phyloP scores from a whole-genome alignment of 352 stramenopile genomes.

The Phytophthora vignae region DNA sequence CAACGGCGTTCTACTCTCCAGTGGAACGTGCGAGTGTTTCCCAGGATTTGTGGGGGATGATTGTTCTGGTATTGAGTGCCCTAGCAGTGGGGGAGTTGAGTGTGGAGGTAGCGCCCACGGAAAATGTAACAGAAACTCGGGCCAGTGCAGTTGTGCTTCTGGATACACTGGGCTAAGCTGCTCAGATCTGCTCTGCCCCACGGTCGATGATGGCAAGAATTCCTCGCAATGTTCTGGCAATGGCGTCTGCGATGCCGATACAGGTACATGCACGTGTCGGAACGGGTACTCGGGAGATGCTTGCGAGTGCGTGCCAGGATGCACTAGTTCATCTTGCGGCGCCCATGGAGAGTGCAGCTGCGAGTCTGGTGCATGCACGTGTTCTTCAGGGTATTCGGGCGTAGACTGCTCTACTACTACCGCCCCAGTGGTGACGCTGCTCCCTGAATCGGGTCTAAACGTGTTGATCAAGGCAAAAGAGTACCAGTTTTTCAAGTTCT shows the following conservation, averaged over 20 bases:
- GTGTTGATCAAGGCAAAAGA: constrained; percentile 52
- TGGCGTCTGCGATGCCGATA: constrained; percentile 58
- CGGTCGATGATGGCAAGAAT: constrained; percentile 45
- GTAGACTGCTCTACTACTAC: constrained; percentile 36
- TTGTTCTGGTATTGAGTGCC: constrained; percentile 65
- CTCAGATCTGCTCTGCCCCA: constrained; percentile 65
- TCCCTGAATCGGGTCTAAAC: constrained; percentile 41
- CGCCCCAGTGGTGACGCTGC: constrained; percentile 30
- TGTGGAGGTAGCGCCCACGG: constrained; percentile 53
- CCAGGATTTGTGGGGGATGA: constrained; percentile 57
- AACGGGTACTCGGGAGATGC: constrained; percentile 68
- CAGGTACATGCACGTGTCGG: constrained; percentile 56
- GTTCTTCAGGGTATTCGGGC: constrained; percentile 52
- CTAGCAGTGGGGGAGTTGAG: constrained; percentile 41
- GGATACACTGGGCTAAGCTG: constrained; percentile 69
- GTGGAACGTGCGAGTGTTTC: constrained; percentile 64
- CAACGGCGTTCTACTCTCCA: constrained; percentile 58
- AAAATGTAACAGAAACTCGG: constrained; percentile 56
- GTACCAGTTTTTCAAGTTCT: constrained; percentile 81
- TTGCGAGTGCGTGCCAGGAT: constrained; percentile 79
- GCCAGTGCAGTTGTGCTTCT: constrained; percentile 53
- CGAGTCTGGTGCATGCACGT: constrained; percentile 67
- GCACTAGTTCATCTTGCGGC: constrained; percentile 50
- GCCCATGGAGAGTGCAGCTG: constrained; percentile 66
- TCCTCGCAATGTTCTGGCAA: constrained; percentile 70